Percentiles rank a stretch among this genome's conserved stretches.
phyloP scores from a whole-genome alignment of 352 stramenopile genomes.

The Globisporangium lucens region DNA sequence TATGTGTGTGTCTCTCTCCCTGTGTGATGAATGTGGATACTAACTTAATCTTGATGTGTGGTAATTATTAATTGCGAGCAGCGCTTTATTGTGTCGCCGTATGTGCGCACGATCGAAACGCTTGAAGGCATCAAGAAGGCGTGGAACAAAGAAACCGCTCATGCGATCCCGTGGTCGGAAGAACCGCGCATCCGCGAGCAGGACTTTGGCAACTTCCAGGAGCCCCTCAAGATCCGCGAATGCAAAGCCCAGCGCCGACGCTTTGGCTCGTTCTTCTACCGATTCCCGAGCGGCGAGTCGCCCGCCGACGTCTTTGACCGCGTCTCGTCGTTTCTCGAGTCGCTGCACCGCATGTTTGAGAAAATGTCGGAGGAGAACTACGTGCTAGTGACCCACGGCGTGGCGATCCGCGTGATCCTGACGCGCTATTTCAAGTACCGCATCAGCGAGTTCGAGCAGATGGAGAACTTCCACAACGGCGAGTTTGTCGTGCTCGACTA shows the following conservation, averaged over 20 bases:
- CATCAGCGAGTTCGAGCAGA: constrained; percentile 80
- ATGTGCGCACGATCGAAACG: constrained; percentile 86
- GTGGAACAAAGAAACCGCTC: constrained; percentile 44
- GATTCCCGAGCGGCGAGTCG: constrained; percentile 85
- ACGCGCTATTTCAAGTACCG: constrained; percentile 89
- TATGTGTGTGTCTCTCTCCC: neutral
- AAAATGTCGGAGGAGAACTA: constrained; percentile 78
- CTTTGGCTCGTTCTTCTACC: constrained; percentile 89
- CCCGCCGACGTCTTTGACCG: constrained; percentile 88
- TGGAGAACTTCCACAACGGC: constrained; percentile 84
- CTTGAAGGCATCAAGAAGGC: constrained; percentile 78
- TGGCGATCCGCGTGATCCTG: constrained; percentile 86
- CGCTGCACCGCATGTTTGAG: constrained; percentile 83
- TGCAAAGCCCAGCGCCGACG: constrained; percentile 71
- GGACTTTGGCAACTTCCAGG: constrained; percentile 90
- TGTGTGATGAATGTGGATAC: neutral
- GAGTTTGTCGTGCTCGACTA: constrained; percentile 83
- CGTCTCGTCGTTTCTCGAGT: constrained; percentile 87
- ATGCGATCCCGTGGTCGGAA: constrained; percentile 68
- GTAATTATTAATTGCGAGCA: constrained; percentile 22
- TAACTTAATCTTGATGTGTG: neutral
- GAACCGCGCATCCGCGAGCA: constrained; percentile 88
- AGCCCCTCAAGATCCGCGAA: constrained; percentile 75
- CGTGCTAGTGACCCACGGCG: constrained; percentile 83
- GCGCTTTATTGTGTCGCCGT: constrained; percentile 85